Evolutionary conservation across 805 yeast genomes (phyloP).

Genomic region (Lipomyces japonicus): DNA sequence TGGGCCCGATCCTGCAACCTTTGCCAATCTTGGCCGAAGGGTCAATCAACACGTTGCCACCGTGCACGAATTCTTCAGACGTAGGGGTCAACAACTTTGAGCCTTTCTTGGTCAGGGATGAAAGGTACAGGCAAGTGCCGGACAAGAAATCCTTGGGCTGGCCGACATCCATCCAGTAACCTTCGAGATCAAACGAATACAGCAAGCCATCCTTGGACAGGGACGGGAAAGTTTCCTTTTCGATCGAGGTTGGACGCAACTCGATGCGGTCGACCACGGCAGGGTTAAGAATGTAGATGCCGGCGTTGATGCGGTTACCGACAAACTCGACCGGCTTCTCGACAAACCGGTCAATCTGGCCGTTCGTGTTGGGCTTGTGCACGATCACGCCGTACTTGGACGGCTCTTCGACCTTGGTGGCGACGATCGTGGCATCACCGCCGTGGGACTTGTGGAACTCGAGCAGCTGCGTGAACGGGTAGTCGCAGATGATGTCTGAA

Average conservation of each 20-base stretch:
- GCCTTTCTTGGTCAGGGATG: constrained; percentile 75
- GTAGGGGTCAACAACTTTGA: constrained; percentile 63
- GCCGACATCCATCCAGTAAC: constrained; percentile 99
- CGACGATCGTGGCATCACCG: constrained; percentile 97
- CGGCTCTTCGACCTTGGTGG: constrained; percentile 99
- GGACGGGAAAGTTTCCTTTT: constrained; percentile 98
- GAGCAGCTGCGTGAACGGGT: constrained; percentile 91
- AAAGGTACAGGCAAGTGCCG: constrained; percentile 89
- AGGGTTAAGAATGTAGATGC: constrained; percentile 97
- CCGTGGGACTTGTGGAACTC: constrained; percentile 93
- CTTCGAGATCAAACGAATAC: constrained; percentile 95
- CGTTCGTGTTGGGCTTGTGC: constrained; percentile 90
- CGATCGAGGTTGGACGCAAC: constrained; percentile 97
- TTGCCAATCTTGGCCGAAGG: constrained; percentile 92
- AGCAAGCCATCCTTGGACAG: constrained; percentile 84
- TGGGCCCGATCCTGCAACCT: constrained; percentile 95
- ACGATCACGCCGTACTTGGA: constrained; percentile 99
- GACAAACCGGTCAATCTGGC: constrained; percentile 96
- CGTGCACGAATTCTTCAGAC: constrained; percentile 68
- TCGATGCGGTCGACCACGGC: constrained; percentile 94
- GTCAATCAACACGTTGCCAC: constrained; percentile 91
- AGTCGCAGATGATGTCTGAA: constrained; percentile 98
- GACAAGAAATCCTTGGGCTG: constrained; percentile 99
- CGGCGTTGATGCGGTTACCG: constrained; percentile 99
- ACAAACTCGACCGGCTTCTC: constrained; percentile 99